A percentile compares a stretch with the other conserved stretches of the same genome.
Conservation (phyloP, 768 basidiomycete species). For the Hygrocybe punicea region DNA sequence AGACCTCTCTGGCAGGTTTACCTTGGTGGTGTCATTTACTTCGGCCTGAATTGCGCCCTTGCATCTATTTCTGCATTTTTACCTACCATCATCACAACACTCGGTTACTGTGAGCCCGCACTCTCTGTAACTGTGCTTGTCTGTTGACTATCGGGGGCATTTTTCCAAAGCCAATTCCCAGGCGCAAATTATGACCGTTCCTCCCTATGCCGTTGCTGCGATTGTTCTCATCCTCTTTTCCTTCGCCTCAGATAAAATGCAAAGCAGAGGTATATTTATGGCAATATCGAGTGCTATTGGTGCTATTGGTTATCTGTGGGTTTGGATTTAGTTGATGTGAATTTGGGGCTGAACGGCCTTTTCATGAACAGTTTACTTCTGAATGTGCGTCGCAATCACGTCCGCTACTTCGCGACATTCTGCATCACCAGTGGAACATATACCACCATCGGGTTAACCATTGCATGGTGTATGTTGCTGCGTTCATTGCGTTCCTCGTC, state of each 20-base stretch:
- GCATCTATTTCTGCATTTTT: conserved; percentile 82
- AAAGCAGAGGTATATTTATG: conserved; percentile 55
- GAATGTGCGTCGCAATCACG: conserved; percentile 47
- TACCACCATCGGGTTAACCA: conserved; percentile 66
- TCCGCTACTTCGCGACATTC: conserved; percentile 75
- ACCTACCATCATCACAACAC: conserved; percentile 74
- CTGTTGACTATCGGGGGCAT: neutral
- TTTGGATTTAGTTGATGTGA: conserved; percentile 16
- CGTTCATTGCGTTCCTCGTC: too few relatives aligned
- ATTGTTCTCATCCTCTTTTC: conserved; percentile 58
- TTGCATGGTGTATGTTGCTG: conserved; percentile 67
- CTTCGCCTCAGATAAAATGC: conserved; percentile 62
- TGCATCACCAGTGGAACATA: conserved; percentile 77
- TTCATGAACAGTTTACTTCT: conserved; percentile 40
- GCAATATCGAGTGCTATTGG: conserved; percentile 43
- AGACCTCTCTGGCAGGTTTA: conserved; percentile 45
- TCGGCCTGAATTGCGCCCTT: conserved; percentile 71
- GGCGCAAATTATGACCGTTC: conserved; percentile 74
- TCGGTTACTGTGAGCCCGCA: conserved; percentile 60
- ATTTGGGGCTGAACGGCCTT: neutral
- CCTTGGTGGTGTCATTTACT: conserved; percentile 68
- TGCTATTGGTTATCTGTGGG: conserved; percentile 63
- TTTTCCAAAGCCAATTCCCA: conserved; percentile 51
- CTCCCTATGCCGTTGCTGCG: conserved; percentile 73
- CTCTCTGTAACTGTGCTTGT: neutral